Conservation (phyloP, 805 yeast species). For the Grigorovia transvaalensis region DNA sequence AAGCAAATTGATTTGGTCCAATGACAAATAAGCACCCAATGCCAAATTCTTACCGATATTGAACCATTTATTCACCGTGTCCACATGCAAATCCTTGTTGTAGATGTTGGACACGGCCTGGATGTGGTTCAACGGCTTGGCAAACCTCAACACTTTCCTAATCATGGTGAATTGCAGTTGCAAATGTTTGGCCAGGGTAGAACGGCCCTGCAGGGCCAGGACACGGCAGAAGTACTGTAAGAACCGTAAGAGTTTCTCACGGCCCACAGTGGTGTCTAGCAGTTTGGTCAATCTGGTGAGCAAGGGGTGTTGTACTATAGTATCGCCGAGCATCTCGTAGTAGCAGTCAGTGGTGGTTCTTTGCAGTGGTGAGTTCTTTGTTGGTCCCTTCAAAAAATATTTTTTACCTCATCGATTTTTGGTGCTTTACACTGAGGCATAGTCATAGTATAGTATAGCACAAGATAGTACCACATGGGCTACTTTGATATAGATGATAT, state of each 20-base stretch:
- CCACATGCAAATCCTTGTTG: conserved; percentile 52
- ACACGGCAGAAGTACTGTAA: conserved; percentile 75
- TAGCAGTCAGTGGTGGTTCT: neutral
- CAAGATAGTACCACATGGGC: no score
- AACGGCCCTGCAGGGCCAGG: conserved; percentile 41
- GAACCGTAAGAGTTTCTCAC: conserved; percentile 53
- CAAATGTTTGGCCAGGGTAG: conserved; percentile 41
- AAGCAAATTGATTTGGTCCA: conserved; percentile 56
- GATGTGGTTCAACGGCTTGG: conserved; percentile 68
- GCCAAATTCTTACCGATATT: conserved; percentile 44
- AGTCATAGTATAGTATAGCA: no score
- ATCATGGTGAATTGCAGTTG: conserved; percentile 55
- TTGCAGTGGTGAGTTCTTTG: neutral
- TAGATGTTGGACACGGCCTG: conserved; percentile 57
- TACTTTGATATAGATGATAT: conserved; percentile 75
- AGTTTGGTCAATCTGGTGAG: conserved; percentile 48
- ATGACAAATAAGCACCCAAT: conserved; percentile 49
- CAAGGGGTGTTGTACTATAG: conserved; percentile 48
- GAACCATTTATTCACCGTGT: conserved; percentile 32
- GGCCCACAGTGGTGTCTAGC: conserved; percentile 57
- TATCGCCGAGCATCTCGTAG: conserved; percentile 61
- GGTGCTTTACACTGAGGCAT: no score
- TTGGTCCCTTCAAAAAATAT: no score
- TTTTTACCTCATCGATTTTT: no score
- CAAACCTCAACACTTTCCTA: conserved; percentile 75